Conservation (phyloP, 1,284 basidiomycete species). For the Trichosporon ovoides region DNA sequence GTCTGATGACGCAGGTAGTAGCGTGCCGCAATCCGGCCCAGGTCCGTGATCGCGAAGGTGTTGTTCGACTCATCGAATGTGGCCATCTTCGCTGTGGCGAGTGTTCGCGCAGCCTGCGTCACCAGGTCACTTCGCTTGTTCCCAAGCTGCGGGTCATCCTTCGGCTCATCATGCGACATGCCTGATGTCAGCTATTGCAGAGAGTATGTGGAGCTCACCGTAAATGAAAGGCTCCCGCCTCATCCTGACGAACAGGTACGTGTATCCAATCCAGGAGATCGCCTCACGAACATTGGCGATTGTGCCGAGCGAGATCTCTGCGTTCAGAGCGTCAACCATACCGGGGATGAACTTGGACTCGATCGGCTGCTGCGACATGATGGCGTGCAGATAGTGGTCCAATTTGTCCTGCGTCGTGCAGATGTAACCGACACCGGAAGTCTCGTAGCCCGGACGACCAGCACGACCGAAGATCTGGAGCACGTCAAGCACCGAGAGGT, state of each 20-base stretch:
- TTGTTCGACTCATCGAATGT: constrained; percentile 62
- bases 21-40: constrained; percentile 91
- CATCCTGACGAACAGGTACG: constrained; percentile 96
- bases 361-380: constrained; percentile 89
- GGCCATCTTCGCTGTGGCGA: constrained; percentile 80
- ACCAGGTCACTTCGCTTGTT: constrained; percentile 71
- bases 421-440: constrained; percentile 93
- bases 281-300: constrained; percentile 83
- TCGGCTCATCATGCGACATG: constrained; percentile 67
- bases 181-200: constrained; percentile 54
- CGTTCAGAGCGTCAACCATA: constrained; percentile 88
- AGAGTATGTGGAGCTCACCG: constrained; percentile 57
- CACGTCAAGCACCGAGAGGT: constrained; percentile 92
- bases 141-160: constrained; percentile 72
- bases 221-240: constrained; percentile 86
- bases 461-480: constrained; percentile 96
- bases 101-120: constrained; percentile 61
- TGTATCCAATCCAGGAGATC: constrained; percentile 94
- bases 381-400: constrained; percentile 81
- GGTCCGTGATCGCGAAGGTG: constrained; percentile 70
- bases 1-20: constrained; percentile 89
- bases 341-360: constrained; percentile 93
- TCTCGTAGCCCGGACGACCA: constrained; percentile 91
- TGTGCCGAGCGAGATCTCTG: constrained; percentile 91
- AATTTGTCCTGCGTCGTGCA: constrained; percentile 92